Evolutionary conservation across 768 basidiomycete genomes (phyloP), one percentile per base, ranked within the genome.

Genomic region (Tylopilus vinaceipallidus): DNA sequence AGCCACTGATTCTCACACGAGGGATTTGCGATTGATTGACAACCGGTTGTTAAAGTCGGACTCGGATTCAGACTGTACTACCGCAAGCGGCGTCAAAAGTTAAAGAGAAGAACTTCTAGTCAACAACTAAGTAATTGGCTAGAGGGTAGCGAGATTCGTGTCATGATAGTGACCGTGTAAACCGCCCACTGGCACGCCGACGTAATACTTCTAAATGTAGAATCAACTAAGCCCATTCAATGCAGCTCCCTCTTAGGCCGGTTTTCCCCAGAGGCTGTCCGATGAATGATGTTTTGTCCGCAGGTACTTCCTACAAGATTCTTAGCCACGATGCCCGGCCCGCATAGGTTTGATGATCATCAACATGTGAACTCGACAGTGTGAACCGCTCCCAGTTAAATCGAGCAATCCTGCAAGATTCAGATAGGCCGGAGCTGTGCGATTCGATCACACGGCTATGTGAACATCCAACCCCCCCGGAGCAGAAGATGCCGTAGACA

Each of bases 381-480:
- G 40, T 13, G 10, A 32, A n/a, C 17, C 3, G 7, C 12, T 26
- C 30, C 26, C 37, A 38, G 37, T 14, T 24, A 10, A 39, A 39
- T 23, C 22, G 14, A 24, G 14, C 11, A 16, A 24, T 39, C n/a
- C 14, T n/a, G 23, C 39, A 11, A 3, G 24, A 9, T 19, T 9
- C 22, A 24, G 42, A 30, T n/a, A n/a, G n/a, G 5, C 33, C n/a
- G 32, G 27, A 36, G 26, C 14, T 19, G 27, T 36, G 30, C 29
- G 26, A 30, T 41, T 42, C 35, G 47, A 54, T 57, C 63, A 50
- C 55, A 56, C 48, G 50, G 52, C 40, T 47, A 50, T 42, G n/a
- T 42, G 51, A 41, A 37, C 32, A 33, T 41, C 40, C n/a, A 39
- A 47, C 45, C 19, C 23, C 42, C 22, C 42, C 32, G 39, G 38